Evolutionary conservation across 2,329 filamentous ascomycete species (phyloP).

Genomic region (Juglanconis oblonga): DNA sequence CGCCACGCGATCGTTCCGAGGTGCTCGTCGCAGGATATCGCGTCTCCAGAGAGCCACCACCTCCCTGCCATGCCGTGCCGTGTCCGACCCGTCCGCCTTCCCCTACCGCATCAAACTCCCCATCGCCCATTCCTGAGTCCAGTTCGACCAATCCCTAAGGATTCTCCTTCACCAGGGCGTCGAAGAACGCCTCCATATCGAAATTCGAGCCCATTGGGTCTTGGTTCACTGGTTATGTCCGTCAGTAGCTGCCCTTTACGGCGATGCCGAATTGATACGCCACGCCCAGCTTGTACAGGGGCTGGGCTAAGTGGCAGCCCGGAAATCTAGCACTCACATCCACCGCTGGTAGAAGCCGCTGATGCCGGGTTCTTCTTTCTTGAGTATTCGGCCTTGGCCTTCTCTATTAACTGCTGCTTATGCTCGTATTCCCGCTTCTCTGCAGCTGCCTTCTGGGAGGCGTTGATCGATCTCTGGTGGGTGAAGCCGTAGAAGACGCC

Average conservation of each 20-base stretch:
- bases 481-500: slow-evolving; percentile 95
- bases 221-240: slow-evolving; percentile 32
- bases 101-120: slow-evolving; percentile 9
- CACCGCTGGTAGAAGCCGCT: slow-evolving; percentile 29
- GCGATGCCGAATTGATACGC: slow-evolving; percentile 25
- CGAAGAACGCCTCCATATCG: slow-evolving; percentile 84
- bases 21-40: slow-evolving; percentile 11
- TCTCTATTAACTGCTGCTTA: slow-evolving; percentile 86
- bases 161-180: slow-evolving; percentile 55
- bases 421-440: slow-evolving; percentile 81
- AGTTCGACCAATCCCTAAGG: slow-evolving; percentile 35
- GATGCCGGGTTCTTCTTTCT: slow-evolving; percentile 64
- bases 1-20: slow-evolving; percentile 7
- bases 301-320: neutral
- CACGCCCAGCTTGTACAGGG: neutral
- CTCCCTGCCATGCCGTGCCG: slow-evolving; percentile 9
- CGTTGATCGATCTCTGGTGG: slow-evolving; percentile 80
- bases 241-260: slow-evolving; percentile 17
- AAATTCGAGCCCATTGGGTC: slow-evolving; percentile 84
- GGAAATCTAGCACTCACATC: slow-evolving; percentile 27
- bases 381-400: slow-evolving; percentile 87
- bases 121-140: slow-evolving; percentile 22
- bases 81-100: slow-evolving; percentile 13
- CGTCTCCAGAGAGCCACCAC: slow-evolving; percentile 3
- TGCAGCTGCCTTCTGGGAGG: slow-evolving; percentile 66